A percentile compares a stretch with the other conserved stretches of the same genome.
phyloP scores from a whole-genome alignment of 2,329 filamentous ascomycete genomes.

The Eutypa lata region DNA sequence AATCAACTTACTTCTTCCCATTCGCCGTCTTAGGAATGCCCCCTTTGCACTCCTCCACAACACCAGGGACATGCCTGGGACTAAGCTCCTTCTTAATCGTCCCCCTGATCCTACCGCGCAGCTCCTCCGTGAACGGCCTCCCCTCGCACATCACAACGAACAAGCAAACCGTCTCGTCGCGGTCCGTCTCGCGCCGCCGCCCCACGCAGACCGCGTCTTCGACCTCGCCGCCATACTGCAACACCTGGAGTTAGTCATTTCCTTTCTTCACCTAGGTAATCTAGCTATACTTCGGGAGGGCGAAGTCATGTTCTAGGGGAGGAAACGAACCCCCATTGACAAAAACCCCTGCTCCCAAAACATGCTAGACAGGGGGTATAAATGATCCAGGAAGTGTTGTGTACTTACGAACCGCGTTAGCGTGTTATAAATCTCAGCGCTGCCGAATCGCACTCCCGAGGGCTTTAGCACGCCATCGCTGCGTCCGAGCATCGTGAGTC shows the following conservation, averaged over 20 bases:
- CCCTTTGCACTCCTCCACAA: conserved; percentile 73
- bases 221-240: no score
- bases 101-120: conserved; percentile 62
- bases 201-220: conserved; percentile 89
- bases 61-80: conserved; percentile 80
- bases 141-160: conserved; percentile 76
- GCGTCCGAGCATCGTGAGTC: conserved; percentile 85
- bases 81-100: conserved; percentile 76
- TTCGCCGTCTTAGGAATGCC: conserved; percentile 92
- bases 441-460: conserved; percentile 85
- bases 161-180: conserved; percentile 81
- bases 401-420: conserved; percentile 76
- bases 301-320: no score
- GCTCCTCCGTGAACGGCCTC: conserved; percentile 52
- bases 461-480: conserved; percentile 94
- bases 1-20: conserved; percentile 95
- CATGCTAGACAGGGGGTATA: no score
- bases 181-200: conserved; percentile 65
- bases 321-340: no score
- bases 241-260: no score
- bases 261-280: no score
- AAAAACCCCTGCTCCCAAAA: no score
- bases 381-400: no score
- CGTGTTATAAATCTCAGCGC: conserved; percentile 95
- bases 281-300: no score